Evolutionary conservation across 768 basidiomycete species (phyloP), one percentile per base, ranked within the genome.

Genomic region (Kwoniella sp.): DNA sequence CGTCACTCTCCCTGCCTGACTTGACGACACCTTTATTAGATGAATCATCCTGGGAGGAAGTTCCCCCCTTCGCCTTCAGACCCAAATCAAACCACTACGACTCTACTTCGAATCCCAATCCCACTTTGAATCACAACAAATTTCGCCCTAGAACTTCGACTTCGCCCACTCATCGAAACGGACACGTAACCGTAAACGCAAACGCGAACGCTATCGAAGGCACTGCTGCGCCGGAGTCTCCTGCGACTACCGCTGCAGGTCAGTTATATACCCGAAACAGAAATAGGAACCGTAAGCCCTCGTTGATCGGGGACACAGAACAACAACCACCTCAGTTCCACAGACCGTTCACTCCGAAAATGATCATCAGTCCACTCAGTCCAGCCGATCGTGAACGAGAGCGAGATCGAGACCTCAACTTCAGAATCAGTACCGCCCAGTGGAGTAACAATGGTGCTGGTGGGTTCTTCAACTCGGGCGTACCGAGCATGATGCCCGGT

Each of bases 1-100:
- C 67, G 17, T 76, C 74, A 9, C 56, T 76, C 24, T 76, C 74
- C 17, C 50, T 76, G 46, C 74, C 74, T 7, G 74, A 76, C 47
- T 55, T 76, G 24, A 72, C 71, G 9, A 65, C 71, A 19, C 71
- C 71, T 21, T 63, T 73, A n/a, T 53, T 76, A 22, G 69, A 72
- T 52, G 50, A 68, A 0, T 63, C 60, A 55, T 64, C 63, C 46
- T 73, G 68, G 71, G 69, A 73, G 59, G 65, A 69, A 48, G 47
- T 72, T 1, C 69, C 67, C n/a, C 60, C 54, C 9, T 63, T 75
- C 56, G 37, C 26, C 19, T 56, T 63, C 33, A n/a, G 33, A 22
- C 17, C 50, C 4, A 60, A 51, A 52, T 50, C 22, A 33, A 13
- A 33, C 13, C 33, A 33, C 33, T 33, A 33, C 40, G 40, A 44